A percentile compares a stretch with the other conserved stretches of the same genome.
These are phyloP conservation scores for Arachnopeziza araneosa DNA, from an alignment of 2,329 filamentous ascomycete genomes.

Conservation along the genomic window DNA sequence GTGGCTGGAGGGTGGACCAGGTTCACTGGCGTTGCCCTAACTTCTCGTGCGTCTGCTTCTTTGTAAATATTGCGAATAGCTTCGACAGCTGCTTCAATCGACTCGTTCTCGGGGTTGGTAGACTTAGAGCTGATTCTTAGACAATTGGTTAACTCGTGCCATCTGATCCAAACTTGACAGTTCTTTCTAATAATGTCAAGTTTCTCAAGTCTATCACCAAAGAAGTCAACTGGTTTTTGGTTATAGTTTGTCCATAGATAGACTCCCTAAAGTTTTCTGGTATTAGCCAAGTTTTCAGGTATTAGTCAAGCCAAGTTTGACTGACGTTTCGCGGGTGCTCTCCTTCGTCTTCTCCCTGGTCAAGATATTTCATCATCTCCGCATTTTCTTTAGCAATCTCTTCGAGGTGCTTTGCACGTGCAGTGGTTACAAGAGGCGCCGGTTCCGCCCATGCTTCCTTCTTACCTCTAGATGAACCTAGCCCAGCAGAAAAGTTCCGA, in stretches of 20 bases:
- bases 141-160: neutral
- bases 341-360: neutral
- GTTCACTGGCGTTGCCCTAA: conserved; percentile 18
- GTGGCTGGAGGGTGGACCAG: conserved; percentile 23
- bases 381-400: neutral
- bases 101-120: neutral
- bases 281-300: neutral
- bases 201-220: conserved; percentile 1
- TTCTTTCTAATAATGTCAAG: neutral
- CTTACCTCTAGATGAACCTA: neutral
- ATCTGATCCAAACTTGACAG: conserved; percentile 3
- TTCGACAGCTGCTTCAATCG: neutral
- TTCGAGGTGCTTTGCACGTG: neutral
- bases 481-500: too few species aligned
- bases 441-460: neutral
- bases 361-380: neutral
- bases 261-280: neutral
- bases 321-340: neutral
- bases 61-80: conserved; percentile 20
- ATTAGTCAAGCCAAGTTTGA: neutral
- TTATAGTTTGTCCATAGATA: conserved; percentile 5
- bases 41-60: conserved; percentile 15
- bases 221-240: neutral
- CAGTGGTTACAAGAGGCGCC: neutral
- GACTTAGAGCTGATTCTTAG: conserved; percentile 2